Percentiles rank a stretch among this genome's conserved stretches.
phyloP scores from a whole-genome alignment of 2,329 filamentous ascomycete genomes.

The Penicillium janthinellum region DNA sequence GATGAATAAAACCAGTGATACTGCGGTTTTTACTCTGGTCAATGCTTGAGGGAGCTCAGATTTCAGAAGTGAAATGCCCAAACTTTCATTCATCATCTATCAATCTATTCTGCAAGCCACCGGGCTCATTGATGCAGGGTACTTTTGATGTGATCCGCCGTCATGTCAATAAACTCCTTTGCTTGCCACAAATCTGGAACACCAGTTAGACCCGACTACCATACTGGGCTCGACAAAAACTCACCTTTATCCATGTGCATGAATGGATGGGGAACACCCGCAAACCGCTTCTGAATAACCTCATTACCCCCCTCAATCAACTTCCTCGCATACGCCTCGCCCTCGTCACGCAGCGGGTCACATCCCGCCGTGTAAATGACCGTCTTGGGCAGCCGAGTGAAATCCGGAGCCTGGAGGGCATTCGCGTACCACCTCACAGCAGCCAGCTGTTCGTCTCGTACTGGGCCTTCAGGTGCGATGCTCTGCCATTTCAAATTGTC shows the following conservation, averaged over 20 bases:
- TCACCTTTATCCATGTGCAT: constrained; percentile 50
- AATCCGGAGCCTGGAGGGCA: constrained; percentile 41
- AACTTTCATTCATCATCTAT: background rate
- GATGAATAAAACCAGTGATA: background rate
- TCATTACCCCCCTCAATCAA: constrained; percentile 50
- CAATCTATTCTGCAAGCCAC: background rate
- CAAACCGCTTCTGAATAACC: constrained; percentile 51
- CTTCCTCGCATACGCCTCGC: constrained; percentile 50
- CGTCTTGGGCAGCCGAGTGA: constrained; percentile 39
- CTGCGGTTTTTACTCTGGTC: background rate
- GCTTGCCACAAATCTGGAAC: constrained; percentile 31
- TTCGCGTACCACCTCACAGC: constrained; percentile 36
- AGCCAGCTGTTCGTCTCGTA: constrained; percentile 23
- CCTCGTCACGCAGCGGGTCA: constrained; percentile 54
- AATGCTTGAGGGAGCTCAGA: too few species aligned
- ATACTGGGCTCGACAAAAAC: background rate
- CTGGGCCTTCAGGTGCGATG: constrained; percentile 19
- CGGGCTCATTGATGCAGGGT: constrained; percentile 14
- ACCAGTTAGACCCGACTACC: background rate
- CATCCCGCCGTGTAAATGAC: constrained; percentile 49
- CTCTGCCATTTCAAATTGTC: constrained; percentile 37
- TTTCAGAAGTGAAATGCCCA: too few species aligned
- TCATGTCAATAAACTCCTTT: constrained; percentile 33
- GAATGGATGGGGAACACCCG: constrained; percentile 53
- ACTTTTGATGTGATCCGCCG: constrained; percentile 22